phyloP scores from a whole-genome alignment of 2,329 filamentous ascomycete species.

The Fonsecaea multimorphosa region DNA sequence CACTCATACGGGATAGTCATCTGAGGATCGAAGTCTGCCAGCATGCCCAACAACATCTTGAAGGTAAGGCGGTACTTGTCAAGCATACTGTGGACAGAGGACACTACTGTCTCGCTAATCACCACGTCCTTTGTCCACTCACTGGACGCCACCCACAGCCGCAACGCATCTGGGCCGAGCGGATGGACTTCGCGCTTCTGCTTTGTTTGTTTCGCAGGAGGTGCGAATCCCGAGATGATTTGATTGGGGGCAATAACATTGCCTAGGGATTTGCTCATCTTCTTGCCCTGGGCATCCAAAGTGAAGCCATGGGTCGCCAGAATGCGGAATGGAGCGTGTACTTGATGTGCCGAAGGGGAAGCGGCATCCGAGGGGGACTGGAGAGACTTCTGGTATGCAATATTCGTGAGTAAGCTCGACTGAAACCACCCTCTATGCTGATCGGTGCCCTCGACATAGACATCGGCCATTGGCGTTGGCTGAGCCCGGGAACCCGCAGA shows the following conservation, averaged over 20 bases:
- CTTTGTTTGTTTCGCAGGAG: constrained; percentile 54
- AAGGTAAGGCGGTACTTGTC: constrained; percentile 88
- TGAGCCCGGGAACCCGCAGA: constrained; percentile 42
- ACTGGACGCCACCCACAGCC: constrained; percentile 88
- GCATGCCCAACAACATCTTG: constrained; percentile 84
- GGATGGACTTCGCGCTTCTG: constrained; percentile 58
- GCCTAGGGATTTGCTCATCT: constrained; percentile 97
- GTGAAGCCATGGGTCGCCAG: constrained; percentile 97
- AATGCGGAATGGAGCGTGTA: constrained; percentile 76
- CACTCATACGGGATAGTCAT: constrained; percentile 46
- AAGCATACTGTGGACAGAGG: constrained; percentile 75
- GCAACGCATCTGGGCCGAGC: constrained; percentile 83
- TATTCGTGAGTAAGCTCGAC: constrained; percentile 86
- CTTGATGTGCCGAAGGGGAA: constrained; percentile 30
- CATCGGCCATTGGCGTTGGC: constrained; percentile 64
- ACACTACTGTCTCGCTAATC: constrained; percentile 77
- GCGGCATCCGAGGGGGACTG: constrained; percentile 41
- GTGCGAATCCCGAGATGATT: constrained; percentile 81
- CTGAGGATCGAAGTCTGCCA: constrained; percentile 62
- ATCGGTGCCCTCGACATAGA: constrained; percentile 93
- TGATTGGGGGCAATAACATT: constrained; percentile 82
- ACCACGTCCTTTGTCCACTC: constrained; percentile 90
- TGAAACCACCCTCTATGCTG: constrained; percentile 99
- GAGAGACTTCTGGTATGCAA: constrained; percentile 62
- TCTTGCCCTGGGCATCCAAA: constrained; percentile 85